phyloP scores from a whole-genome alignment of 129 eudicot genomes.

The Smallanthus sonchifolius region DNA sequence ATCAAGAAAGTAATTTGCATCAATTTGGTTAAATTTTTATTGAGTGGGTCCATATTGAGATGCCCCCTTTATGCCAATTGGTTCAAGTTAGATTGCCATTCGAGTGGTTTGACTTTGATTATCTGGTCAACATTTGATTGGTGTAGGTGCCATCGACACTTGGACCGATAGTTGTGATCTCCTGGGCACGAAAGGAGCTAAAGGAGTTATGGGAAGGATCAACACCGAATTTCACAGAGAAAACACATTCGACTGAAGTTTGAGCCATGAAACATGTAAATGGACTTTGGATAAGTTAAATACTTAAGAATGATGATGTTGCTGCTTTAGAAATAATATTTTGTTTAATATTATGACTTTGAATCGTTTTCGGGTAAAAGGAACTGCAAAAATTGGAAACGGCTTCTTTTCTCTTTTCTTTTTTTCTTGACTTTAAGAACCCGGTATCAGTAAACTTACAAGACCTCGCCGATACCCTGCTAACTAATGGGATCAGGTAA shows the following conservation, averaged over 20 bases:
- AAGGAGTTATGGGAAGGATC: slow-evolving; percentile 94
- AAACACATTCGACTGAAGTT: slow-evolving; percentile 54
- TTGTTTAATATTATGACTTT: slow-evolving; percentile 26
- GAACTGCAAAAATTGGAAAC: neutral
- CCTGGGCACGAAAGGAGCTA: slow-evolving; percentile 87
- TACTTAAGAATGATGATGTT: neutral
- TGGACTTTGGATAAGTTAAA: slow-evolving; percentile 32
- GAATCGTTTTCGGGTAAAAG: slow-evolving; percentile 10
- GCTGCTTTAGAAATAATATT: slow-evolving; percentile 16
- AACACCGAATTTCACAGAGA: slow-evolving; percentile 41
- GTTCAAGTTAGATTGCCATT: slow-evolving; percentile 7
- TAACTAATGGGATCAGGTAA: too few species aligned
- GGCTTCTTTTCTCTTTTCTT: too few species aligned
- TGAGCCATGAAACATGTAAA: slow-evolving; percentile 44
- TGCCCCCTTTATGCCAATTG: neutral
- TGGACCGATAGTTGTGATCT: slow-evolving; percentile 64
- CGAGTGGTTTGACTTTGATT: neutral
- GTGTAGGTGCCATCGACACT: slow-evolving; percentile 85
- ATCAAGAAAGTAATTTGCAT: neutral
- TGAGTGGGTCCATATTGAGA: neutral
- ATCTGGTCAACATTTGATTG: neutral
- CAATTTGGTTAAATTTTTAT: neutral
- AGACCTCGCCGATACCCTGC: neutral
- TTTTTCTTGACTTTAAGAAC: neutral
- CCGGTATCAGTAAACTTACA: neutral